These are phyloP conservation scores for Fusarium siculi DNA, from an alignment of 2,329 filamentous ascomycete species.

Conservation along the genomic window DNA sequence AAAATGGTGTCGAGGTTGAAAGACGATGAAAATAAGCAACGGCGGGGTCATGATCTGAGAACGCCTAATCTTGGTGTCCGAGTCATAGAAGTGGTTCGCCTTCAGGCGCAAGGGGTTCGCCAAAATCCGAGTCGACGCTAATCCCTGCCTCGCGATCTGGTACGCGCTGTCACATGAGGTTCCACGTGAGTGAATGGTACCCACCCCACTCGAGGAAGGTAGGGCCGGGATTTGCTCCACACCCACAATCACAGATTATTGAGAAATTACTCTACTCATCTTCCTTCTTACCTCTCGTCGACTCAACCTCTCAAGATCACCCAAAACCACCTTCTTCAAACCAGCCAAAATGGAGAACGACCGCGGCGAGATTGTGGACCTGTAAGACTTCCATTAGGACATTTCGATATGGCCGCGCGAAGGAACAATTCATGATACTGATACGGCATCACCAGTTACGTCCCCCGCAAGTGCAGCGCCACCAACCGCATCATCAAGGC, in stretches of 20 bases:
- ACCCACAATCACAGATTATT: conserved; percentile 40
- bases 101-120: conserved; percentile 17
- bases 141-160: conserved; percentile 32
- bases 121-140: background rate
- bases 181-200: conserved; percentile 19
- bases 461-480: conserved; percentile 98
- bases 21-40: conserved; percentile 7
- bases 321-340: conserved; percentile 43
- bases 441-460: conserved; percentile 72
- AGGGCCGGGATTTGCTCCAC: conserved; percentile 31
- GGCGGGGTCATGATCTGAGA: conserved; percentile 27
- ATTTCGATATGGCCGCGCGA: conserved; percentile 16
- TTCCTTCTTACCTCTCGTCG: conserved; percentile 44
- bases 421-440: conserved; percentile 42
- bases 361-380: conserved; percentile 99
- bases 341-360: conserved; percentile 97
- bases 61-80: conserved; percentile 20
- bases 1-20: conserved; percentile 40
- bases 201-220: conserved; percentile 42
- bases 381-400: conserved; percentile 69
- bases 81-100: conserved; percentile 25
- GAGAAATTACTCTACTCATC: conserved; percentile 26
- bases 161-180: conserved; percentile 49
- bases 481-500: conserved; percentile 99
- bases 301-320: conserved; percentile 46